phyloP scores from a whole-genome alignment of 2,329 filamentous ascomycete species.

The Emergomyces orientalis region DNA sequence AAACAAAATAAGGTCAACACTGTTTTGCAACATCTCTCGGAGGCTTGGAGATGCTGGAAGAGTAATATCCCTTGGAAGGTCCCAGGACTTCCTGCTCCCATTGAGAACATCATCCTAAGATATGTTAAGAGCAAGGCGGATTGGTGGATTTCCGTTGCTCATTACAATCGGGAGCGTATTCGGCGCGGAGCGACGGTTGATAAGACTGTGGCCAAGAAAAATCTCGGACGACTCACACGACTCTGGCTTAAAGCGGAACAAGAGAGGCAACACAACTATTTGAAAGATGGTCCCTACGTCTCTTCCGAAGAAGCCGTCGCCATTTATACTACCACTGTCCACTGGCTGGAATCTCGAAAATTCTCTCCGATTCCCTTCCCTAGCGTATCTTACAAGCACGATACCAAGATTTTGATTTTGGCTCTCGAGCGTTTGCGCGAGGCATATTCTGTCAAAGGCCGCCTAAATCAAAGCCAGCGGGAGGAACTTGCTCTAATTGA shows the following conservation, averaged over 20 bases:
- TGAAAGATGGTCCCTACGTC: slow-evolving; percentile 98
- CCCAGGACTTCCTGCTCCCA: slow-evolving; percentile 86
- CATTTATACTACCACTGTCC: slow-evolving; percentile 97
- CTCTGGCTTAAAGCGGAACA: slow-evolving; percentile 98
- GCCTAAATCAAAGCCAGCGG: slow-evolving; percentile 92
- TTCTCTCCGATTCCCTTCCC: slow-evolving; percentile 98
- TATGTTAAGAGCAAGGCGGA: slow-evolving; percentile 99
- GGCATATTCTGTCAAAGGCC: slow-evolving; percentile 93
- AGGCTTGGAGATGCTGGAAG: slow-evolving; percentile 99
- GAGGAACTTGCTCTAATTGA: slow-evolving; percentile 95
- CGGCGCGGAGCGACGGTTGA: slow-evolving; percentile 93
- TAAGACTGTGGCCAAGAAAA: slow-evolving; percentile 99
- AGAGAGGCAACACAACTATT: slow-evolving; percentile 96
- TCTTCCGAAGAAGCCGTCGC: slow-evolving; percentile 97
- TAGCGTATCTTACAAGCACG: slow-evolving; percentile 97
- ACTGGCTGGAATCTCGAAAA: slow-evolving; percentile 97
- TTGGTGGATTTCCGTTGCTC: slow-evolving; percentile 99
- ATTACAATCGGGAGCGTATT: slow-evolving; percentile 97
- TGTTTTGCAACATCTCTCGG: slow-evolving; percentile 89
- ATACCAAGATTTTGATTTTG: slow-evolving; percentile 96
- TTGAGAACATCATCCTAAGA: slow-evolving; percentile 96
- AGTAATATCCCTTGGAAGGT: slow-evolving; percentile 99
- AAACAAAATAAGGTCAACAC: slow-evolving; percentile 99
- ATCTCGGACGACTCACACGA: slow-evolving; percentile 84
- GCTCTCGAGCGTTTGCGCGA: slow-evolving; percentile 87